These are phyloP conservation scores for Metschnikowia gruessii DNA, from an alignment of 805 yeast species.

Conservation along the genomic window DNA sequence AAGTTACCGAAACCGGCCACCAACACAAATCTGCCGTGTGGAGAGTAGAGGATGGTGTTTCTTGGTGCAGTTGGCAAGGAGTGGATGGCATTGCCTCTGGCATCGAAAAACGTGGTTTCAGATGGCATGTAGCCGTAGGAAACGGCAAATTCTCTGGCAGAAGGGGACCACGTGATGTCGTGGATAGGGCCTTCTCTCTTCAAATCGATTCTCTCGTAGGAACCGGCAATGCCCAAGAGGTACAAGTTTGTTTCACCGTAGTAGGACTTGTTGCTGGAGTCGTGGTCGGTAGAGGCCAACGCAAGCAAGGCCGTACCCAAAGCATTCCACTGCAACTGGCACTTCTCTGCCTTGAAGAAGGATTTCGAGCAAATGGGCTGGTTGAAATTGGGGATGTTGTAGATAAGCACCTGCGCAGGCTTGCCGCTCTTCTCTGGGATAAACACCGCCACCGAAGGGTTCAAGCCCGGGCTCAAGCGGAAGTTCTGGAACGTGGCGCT, in stretches of 20 bases:
- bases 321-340: slow-evolving; percentile 89
- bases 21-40: slow-evolving; percentile 85
- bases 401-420: slow-evolving; percentile 86
- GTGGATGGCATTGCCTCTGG: slow-evolving; percentile 84
- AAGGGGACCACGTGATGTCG: slow-evolving; percentile 96
- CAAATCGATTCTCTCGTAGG: slow-evolving; percentile 83
- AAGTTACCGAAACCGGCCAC: slow-evolving; percentile 98
- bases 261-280: slow-evolving; percentile 87
- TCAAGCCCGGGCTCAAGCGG: slow-evolving; percentile 79
- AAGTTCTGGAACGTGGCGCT: slow-evolving; percentile 52
- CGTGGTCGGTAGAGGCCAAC: slow-evolving; percentile 93
- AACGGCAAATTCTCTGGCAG: slow-evolving; percentile 95
- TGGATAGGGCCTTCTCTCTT: slow-evolving; percentile 96
- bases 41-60: slow-evolving; percentile 88
- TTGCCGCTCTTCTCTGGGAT: slow-evolving; percentile 82
- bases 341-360: slow-evolving; percentile 93
- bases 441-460: slow-evolving; percentile 87
- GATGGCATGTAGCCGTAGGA: slow-evolving; percentile 98
- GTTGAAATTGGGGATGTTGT: slow-evolving; percentile 68
- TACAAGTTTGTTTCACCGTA: slow-evolving; percentile 96
- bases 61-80: slow-evolving; percentile 83
- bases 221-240: slow-evolving; percentile 86
- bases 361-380: slow-evolving; percentile 83
- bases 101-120: slow-evolving; percentile 88
- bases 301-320: slow-evolving; percentile 94